These are phyloP conservation scores for Tephrocybe sp. DNA, from an alignment of 768 basidiomycete genomes.

Conservation along the genomic window DNA sequence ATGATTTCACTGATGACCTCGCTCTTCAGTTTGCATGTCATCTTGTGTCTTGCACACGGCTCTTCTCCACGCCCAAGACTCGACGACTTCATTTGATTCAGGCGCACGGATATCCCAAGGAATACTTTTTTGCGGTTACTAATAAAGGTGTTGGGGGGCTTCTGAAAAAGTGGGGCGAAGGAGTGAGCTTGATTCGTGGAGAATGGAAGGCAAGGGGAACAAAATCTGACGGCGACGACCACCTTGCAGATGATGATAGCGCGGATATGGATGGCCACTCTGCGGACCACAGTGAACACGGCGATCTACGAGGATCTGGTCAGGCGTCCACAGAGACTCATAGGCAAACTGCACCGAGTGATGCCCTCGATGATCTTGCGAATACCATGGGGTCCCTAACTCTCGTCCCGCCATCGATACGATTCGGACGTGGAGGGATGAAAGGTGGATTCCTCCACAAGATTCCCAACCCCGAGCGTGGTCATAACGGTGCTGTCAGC, in stretches of 20 bases:
- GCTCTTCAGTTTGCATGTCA: conserved; percentile 72
- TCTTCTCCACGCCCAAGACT: conserved; percentile 72
- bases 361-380: conserved; percentile 48
- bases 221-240: conserved; percentile 22
- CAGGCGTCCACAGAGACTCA: no score
- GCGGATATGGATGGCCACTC: conserved; percentile 20
- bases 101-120: conserved; percentile 80
- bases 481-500: background rate
- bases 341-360: conserved; percentile 13
- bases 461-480: conserved; percentile 24
- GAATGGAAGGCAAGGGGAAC: conserved; percentile 58
- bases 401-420: conserved; percentile 66
- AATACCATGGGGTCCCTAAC: conserved; percentile 45
- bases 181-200: conserved; percentile 74
- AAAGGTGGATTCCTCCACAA: conserved; percentile 49
- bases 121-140: conserved; percentile 90
- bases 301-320: no score
- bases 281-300: conserved; percentile 26
- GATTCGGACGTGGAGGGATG: conserved; percentile 74
- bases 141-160: conserved; percentile 88
- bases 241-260: conserved; percentile 27
- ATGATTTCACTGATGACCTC: background rate
- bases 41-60: conserved; percentile 53
- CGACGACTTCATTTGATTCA: conserved; percentile 82
- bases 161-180: conserved; percentile 79